phyloP scores from a whole-genome alignment of 805 yeast species.

The Yamadazyma paraphyllophila region DNA sequence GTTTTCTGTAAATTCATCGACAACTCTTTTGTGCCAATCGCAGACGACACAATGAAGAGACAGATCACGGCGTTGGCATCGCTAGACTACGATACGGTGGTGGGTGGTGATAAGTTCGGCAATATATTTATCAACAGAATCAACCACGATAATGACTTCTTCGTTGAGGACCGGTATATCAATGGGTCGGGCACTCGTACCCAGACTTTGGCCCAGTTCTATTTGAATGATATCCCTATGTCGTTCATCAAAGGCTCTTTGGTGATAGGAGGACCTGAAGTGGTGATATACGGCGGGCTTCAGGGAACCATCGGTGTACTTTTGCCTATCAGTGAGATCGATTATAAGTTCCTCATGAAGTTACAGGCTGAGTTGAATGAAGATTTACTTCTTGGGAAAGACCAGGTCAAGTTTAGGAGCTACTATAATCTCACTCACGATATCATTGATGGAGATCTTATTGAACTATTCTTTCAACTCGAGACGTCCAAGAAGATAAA shows the following conservation, averaged over 20 bases:
- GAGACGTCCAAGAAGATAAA: conserved; percentile 31
- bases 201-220: conserved; percentile 53
- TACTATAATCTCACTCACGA: conserved; percentile 77
- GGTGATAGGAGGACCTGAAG: conserved; percentile 60
- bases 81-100: conserved; percentile 72
- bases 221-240: conserved; percentile 68
- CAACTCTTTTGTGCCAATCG: conserved; percentile 58
- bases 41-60: conserved; percentile 67
- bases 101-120: conserved; percentile 89
- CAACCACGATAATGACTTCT: conserved; percentile 26
- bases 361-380: conserved; percentile 19
- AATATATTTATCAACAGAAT: conserved; percentile 68
- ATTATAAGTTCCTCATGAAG: conserved; percentile 24
- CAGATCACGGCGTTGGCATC: conserved; percentile 59
- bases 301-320: conserved; percentile 80
- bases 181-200: conserved; percentile 57
- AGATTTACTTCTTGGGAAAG: conserved; percentile 55
- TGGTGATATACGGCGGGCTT: conserved; percentile 68
- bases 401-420: conserved; percentile 67
- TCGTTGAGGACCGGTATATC: conserved; percentile 19
- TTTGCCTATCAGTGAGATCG: conserved; percentile 59
- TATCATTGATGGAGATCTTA: conserved; percentile 84
- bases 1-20: conserved; percentile 54
- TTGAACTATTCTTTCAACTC: conserved; percentile 54
- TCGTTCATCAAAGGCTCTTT: conserved; percentile 54